Percentiles rank a stretch among this genome's conserved stretches.
phyloP scores from a whole-genome alignment of 2,329 filamentous ascomycete species.

The Apiospora phragmitis region DNA sequence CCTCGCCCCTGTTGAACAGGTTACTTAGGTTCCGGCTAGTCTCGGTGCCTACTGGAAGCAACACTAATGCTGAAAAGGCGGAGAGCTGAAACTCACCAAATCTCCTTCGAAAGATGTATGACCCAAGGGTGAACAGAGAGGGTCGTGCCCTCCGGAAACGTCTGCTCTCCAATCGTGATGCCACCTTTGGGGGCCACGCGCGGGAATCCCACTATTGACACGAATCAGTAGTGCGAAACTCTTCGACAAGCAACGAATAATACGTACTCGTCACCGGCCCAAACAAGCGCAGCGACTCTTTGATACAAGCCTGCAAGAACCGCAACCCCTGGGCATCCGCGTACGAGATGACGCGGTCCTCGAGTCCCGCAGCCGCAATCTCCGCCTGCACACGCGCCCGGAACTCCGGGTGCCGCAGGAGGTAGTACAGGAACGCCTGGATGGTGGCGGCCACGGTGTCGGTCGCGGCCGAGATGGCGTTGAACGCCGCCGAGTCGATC shows the following conservation, averaged over 20 bases:
- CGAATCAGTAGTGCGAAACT: neutral
- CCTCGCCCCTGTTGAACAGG: conserved; percentile 7
- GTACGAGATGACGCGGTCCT: conserved; percentile 18
- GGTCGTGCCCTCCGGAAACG: conserved; percentile 12
- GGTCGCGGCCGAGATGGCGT: neutral
- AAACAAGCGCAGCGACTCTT: conserved; percentile 26
- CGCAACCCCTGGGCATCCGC: conserved; percentile 30
- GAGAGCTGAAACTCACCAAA: conserved; percentile 10
- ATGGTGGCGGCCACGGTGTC: conserved; percentile 7
- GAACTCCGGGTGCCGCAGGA: conserved; percentile 9
- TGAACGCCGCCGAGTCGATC: conserved; percentile 1
- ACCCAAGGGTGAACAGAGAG: conserved; percentile 13
- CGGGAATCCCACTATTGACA: neutral
- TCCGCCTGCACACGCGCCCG: neutral
- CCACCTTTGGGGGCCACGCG: conserved; percentile 2
- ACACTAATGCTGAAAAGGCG: too few relatives aligned
- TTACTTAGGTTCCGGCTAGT: neutral
- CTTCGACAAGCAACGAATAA: neutral
- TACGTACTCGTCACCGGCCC: conserved; percentile 17
- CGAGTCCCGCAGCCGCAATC: neutral
- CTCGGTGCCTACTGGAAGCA: neutral
- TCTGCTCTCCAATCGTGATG: conserved; percentile 9
- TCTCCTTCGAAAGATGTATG: conserved; percentile 14
- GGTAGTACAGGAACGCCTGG: conserved; percentile 13
- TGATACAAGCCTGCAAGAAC: conserved; percentile 35